Evolutionary conservation across 129 eudicot species (phyloP).

Genomic region (Chrysanthemum makinoi): DNA sequence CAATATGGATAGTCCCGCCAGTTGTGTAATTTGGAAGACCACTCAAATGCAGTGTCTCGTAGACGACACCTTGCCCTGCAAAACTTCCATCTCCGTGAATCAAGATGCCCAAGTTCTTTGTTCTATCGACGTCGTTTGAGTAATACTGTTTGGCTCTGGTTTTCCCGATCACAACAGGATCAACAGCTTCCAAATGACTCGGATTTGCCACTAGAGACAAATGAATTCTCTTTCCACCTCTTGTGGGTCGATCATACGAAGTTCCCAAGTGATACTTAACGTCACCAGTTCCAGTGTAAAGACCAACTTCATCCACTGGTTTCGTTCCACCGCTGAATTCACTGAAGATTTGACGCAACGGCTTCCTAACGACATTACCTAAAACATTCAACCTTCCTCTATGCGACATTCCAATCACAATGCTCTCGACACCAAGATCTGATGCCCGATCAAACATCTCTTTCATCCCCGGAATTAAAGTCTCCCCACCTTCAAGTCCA

Average conservation of each 20-base stretch:
- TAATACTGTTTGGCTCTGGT: constrained; percentile 94
- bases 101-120: constrained; percentile 81
- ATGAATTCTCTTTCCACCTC: constrained; percentile 93
- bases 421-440: constrained; percentile 97
- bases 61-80: constrained; percentile 97
- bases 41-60: constrained; percentile 93
- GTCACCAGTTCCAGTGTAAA: constrained; percentile 97
- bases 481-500: constrained; percentile 97
- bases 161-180: constrained; percentile 93
- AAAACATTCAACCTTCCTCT: constrained; percentile 90
- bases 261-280: constrained; percentile 96
- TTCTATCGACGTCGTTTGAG: constrained; percentile 75
- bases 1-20: constrained; percentile 97
- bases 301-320: constrained; percentile 88
- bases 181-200: constrained; percentile 98
- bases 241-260: constrained; percentile 95
- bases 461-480: constrained; percentile 96
- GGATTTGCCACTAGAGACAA: constrained; percentile 96
- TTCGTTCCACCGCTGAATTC: constrained; percentile 93
- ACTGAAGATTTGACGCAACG: constrained; percentile 81
- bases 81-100: constrained; percentile 97
- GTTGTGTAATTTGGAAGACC: constrained; percentile 97
- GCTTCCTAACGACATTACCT: constrained; percentile 94
- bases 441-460: constrained; percentile 98
- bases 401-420: constrained; percentile 98